These are phyloP conservation scores for Persicaria maculosa DNA, from an alignment of 148 eudicot species.

Conservation along the genomic window DNA sequence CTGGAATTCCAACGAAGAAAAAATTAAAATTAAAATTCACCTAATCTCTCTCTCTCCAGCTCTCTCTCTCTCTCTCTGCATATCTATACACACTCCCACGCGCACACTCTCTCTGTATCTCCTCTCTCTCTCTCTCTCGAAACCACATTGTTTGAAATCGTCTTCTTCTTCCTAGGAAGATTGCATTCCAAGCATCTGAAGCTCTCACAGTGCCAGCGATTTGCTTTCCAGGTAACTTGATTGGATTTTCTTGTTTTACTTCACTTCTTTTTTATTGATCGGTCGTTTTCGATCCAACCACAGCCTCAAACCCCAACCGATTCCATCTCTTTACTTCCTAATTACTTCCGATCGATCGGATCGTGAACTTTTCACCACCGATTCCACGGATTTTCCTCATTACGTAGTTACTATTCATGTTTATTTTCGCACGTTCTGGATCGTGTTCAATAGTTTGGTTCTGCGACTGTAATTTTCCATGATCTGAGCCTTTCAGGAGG, in stretches of 20 bases:
- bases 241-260: not conserved
- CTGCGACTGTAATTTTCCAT: not conserved
- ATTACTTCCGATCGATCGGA: constrained; percentile 5
- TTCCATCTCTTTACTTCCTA: constrained; percentile 7
- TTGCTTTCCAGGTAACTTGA: constrained; percentile 6
- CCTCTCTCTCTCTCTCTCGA: not conserved
- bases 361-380: not conserved
- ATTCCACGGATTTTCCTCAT: not conserved
- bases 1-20: constrained; percentile 6
- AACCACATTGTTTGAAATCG: constrained; percentile 10
- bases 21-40: not conserved
- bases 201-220: not conserved
- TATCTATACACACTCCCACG: constrained; percentile 11
- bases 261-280: not conserved
- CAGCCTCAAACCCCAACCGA: constrained; percentile 10
- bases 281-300: constrained; percentile 13
- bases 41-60: not conserved
- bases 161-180: not conserved
- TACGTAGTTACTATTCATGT: not conserved
- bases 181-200: constrained; percentile 9
- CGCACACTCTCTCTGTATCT: constrained; percentile 9
- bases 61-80: constrained; percentile 2
- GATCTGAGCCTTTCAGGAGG: not conserved
- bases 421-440: not conserved
- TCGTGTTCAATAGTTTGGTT: not conserved